Conservation (phyloP, 2,329 filamentous ascomycete genomes). For the Aspergillus tamarii region DNA sequence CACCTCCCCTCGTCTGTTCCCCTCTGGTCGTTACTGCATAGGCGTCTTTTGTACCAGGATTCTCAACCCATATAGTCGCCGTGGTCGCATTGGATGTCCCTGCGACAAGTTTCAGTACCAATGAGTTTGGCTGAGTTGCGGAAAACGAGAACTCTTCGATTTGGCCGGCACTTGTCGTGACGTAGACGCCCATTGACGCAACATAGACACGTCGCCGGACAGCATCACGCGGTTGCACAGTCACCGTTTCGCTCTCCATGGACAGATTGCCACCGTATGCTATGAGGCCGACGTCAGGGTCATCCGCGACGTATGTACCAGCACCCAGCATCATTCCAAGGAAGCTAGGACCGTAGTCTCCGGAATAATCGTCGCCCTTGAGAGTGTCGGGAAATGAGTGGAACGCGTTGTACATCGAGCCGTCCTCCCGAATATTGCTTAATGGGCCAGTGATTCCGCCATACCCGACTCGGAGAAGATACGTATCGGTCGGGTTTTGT, state of each 20-base stretch:
- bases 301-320: slow-evolving; percentile 18
- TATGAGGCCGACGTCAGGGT: not conserved
- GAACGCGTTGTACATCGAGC: slow-evolving; percentile 60
- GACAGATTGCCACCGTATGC: not conserved
- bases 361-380: slow-evolving; percentile 59
- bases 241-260: slow-evolving; percentile 11
- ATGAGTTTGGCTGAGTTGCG: not conserved
- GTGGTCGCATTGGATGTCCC: slow-evolving; percentile 6
- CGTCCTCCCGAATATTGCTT: slow-evolving; percentile 59
- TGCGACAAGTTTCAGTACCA: slow-evolving; percentile 7
- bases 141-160: slow-evolving; percentile 16
- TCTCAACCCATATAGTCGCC: slow-evolving; percentile 21
- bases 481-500: slow-evolving; percentile 29
- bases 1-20: not conserved
- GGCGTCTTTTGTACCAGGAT: slow-evolving; percentile 12
- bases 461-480: slow-evolving; percentile 59
- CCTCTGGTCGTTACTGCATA: slow-evolving; percentile 4
- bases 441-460: slow-evolving; percentile 58
- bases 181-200: slow-evolving; percentile 22
- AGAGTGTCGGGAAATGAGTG: slow-evolving; percentile 61
- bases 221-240: slow-evolving; percentile 21
- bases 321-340: slow-evolving; percentile 56
- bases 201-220: slow-evolving; percentile 22
- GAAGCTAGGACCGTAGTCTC: slow-evolving; percentile 62
- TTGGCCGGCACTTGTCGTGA: slow-evolving; percentile 20